Evolutionary conservation across 345 rosid species (phyloP).

Genomic region (Triadica sebifera): DNA sequence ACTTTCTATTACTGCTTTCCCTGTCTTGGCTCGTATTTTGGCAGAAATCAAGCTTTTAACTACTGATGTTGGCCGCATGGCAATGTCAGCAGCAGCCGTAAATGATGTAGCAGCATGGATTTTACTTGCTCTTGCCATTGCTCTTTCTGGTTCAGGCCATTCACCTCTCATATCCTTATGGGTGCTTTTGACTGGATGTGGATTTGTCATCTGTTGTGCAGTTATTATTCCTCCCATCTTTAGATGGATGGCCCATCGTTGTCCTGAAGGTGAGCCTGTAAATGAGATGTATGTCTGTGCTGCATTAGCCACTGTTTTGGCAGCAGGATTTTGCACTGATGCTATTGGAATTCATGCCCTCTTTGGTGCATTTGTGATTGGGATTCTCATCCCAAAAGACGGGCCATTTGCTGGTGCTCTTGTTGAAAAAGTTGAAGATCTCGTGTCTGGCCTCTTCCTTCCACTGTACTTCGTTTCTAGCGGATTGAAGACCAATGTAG

Average conservation of each 20-base stretch:
- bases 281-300: slow-evolving; percentile 61
- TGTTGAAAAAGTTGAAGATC: slow-evolving; percentile 75
- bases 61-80: slow-evolving; percentile 67
- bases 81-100: slow-evolving; percentile 81
- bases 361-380: slow-evolving; percentile 77
- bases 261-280: slow-evolving; percentile 81
- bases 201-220: slow-evolving; percentile 41
- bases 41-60: slow-evolving; percentile 86
- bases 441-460: slow-evolving; percentile 67
- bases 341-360: slow-evolving; percentile 71
- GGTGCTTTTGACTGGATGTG: slow-evolving; percentile 60
- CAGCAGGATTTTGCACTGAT: slow-evolving; percentile 66
- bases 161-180: slow-evolving; percentile 65
- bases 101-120: slow-evolving; percentile 82
- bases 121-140: slow-evolving; percentile 76
- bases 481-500: slow-evolving; percentile 71
- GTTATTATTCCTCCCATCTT: slow-evolving; percentile 46
- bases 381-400: slow-evolving; percentile 63
- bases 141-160: slow-evolving; percentile 49
- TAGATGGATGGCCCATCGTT: slow-evolving; percentile 55
- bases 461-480: slow-evolving; percentile 79
- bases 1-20: slow-evolving; percentile 77
- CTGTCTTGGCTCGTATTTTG: slow-evolving; percentile 75
- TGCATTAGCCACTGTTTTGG: slow-evolving; percentile 50
- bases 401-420: slow-evolving; percentile 68